phyloP scores from a whole-genome alignment of 208 protist genomes.

The Strigomonas culicis region DNA sequence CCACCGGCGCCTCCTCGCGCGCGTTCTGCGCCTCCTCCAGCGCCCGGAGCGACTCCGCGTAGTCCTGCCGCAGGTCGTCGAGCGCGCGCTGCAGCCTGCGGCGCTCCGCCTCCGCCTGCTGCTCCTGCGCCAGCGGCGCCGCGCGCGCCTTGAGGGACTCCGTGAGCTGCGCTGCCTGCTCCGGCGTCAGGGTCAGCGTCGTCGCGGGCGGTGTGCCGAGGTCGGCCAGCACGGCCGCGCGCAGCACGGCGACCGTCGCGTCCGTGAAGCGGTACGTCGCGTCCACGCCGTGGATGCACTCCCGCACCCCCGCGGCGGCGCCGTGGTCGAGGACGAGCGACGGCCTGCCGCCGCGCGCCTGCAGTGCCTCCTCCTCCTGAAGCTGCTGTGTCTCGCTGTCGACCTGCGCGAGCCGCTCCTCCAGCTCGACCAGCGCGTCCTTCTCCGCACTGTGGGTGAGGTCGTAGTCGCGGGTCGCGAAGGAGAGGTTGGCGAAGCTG shows the following conservation, averaged over 20 bases:
- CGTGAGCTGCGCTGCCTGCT: constrained; percentile 30
- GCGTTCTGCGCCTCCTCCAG: constrained; percentile 14
- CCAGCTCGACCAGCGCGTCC: constrained; percentile 14
- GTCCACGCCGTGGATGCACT: constrained; percentile 2
- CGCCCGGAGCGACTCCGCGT: constrained; percentile 21
- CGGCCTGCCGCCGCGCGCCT: constrained; percentile 1
- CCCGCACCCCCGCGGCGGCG: not conserved
- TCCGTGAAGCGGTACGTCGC: constrained; percentile 21
- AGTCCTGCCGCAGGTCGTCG: constrained; percentile 25
- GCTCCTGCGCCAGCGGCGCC: constrained; percentile 18
- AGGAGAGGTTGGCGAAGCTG: constrained; percentile 13
- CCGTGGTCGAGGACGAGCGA: not conserved
- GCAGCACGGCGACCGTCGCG: constrained; percentile 18
- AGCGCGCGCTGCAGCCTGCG: constrained; percentile 23
- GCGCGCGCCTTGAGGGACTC: constrained; percentile 22
- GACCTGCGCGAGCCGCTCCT: constrained; percentile 15
- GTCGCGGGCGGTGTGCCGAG: constrained; percentile 29
- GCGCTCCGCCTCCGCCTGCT: constrained; percentile 20
- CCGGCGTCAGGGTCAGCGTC: constrained; percentile 27
- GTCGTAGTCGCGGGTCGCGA: constrained; percentile 27
- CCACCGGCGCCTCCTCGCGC: not conserved
- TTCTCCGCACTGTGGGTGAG: constrained; percentile 13
- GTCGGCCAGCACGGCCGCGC: constrained; percentile 25
- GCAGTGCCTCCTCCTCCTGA: constrained; percentile 15
- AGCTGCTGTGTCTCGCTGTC: constrained; percentile 15